phyloP scores from a whole-genome alignment of 495 filamentous ascomycete genomes.

The Neurospora cerealis region DNA sequence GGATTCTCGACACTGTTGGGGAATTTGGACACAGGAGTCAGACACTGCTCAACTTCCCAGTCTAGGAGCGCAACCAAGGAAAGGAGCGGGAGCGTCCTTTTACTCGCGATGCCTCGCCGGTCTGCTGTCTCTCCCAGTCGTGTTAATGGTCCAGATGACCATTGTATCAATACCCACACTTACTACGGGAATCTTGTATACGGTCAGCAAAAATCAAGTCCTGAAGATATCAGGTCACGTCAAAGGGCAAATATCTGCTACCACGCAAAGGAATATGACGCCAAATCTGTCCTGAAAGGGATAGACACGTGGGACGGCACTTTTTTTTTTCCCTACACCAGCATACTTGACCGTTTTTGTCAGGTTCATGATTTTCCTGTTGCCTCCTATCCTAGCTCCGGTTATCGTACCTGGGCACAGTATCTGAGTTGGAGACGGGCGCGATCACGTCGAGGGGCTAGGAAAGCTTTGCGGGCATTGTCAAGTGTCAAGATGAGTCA shows the following conservation, averaged over 20 bases:
- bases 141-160: neutral
- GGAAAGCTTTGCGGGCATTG: too few relatives aligned
- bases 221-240: neutral
- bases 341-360: neutral
- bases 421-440: too few relatives aligned
- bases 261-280: neutral
- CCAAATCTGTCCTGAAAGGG: neutral
- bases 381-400: neutral
- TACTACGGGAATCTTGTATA: neutral
- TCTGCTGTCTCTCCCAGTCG: neutral
- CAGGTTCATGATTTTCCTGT: neutral
- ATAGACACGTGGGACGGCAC: neutral
- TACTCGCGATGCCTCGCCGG: neutral
- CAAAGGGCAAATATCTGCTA: neutral
- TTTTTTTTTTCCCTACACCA: neutral
- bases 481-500: too few relatives aligned
- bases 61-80: neutral
- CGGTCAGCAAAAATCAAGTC: neutral
- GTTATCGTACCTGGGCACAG: neutral
- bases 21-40: neutral
- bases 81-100: neutral
- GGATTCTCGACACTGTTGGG: neutral
- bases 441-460: too few relatives aligned
- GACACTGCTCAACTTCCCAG: neutral
- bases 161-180: neutral